phyloP scores from a whole-genome alignment of 345 rosid genomes.

The Melaleuca alternifolia region DNA sequence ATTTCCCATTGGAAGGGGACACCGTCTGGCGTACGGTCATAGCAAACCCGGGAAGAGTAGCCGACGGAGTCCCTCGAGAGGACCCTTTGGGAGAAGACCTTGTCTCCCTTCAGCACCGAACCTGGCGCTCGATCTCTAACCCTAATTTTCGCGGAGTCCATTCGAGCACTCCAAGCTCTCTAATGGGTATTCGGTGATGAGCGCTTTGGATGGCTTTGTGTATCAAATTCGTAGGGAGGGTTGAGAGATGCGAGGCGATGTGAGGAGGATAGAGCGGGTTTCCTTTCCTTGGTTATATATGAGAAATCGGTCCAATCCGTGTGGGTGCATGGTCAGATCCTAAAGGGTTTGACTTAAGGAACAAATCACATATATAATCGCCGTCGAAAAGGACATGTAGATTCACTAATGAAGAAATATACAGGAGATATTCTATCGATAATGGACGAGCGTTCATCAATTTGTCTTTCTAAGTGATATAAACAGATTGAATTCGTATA shows the following conservation, averaged over 20 bases:
- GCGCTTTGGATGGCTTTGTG: background rate
- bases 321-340: background rate
- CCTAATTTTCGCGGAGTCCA: background rate
- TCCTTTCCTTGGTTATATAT: background rate
- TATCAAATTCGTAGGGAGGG: too few species aligned
- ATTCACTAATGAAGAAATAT: background rate
- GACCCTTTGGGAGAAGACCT: conserved; percentile 7
- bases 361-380: background rate
- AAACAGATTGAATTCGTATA: background rate
- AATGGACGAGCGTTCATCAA: background rate
- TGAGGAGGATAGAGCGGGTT: background rate
- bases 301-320: background rate
- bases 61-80: conserved; percentile 18
- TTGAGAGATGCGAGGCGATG: background rate
- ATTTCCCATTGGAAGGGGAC: conserved; percentile 38
- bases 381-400: background rate
- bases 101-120: conserved; percentile 2
- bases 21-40: conserved; percentile 13
- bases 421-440: background rate
- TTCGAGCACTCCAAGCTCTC: background rate
- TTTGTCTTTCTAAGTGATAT: background rate
- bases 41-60: conserved; percentile 12
- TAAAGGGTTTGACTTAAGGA: background rate
- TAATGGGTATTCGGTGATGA: background rate
- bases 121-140: background rate